Base-by-base conservation (phyloP, 176 grass and related monocot species). In the Elymus sibiricus region DNA sequence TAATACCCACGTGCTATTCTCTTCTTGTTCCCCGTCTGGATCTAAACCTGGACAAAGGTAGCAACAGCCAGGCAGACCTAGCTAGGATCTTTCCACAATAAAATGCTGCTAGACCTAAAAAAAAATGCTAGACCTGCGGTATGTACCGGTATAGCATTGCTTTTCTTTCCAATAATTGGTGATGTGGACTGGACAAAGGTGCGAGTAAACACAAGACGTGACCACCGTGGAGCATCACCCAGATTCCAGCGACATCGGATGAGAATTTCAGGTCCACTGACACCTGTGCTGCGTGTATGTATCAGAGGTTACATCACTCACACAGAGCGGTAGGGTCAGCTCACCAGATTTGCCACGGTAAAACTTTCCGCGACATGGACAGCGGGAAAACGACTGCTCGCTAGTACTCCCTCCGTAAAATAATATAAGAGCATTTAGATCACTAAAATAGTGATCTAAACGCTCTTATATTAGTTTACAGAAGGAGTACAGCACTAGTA, bases 271-370 rank as follows among this genome's bases (percentile, higher is more conserved):
- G 89, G 35, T 24, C 59, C 74, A 21, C 16, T 1, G 37, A 67
- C 80, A 59, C 35, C 46, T 47, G 68, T 62, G 35, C 16, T 19
- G 65, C 56, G 42, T 61, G 80, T 19, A 17, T 53, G 49, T 59
- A 75, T 75, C 56, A 79, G 17, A 66, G 29, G 74, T 82, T 86
- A 56, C 68, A 87, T 43, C 74, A 67, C 29, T 24, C 19, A 19
- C 53, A 21, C 64, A 47, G 9, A 71, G 55, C 25, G 25, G 82
- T 85, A 86, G 43, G 34, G 79, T 59, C 39, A 43, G 29, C 31
- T 73, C 10, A 71, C 10, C 70, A 70, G 37, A 38, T 72, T 64
- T 32, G 26, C 29, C 14, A 56, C n/a, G 66, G 34, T 27, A 73
- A 83, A 14, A 38, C 11, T 74, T 27, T 49, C 38, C 17, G 17